Evolutionary conservation across 73 alveolate genomes (phyloP).

Genomic region (Paramecium tetraurelia): DNA sequence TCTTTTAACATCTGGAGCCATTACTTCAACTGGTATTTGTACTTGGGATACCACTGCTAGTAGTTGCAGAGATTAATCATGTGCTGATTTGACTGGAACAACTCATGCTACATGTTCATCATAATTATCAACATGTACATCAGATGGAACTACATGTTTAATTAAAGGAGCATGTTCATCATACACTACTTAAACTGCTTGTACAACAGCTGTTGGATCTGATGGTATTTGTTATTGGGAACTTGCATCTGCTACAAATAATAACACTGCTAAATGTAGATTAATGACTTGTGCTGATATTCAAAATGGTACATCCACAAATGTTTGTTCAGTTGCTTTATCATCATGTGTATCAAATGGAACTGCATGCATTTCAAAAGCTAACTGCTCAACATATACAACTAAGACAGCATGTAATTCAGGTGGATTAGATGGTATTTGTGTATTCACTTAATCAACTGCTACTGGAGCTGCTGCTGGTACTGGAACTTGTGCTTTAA

Average conservation of each 20-base stretch:
- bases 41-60: not conserved
- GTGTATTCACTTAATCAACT: not conserved
- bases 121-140: constrained; percentile 1
- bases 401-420: not conserved
- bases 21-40: not conserved
- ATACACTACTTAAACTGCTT: not conserved
- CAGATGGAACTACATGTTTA: constrained; percentile 11
- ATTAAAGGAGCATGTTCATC: not conserved
- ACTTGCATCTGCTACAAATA: not conserved
- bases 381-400: constrained; percentile 2
- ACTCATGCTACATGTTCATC: not conserved
- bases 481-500: not conserved
- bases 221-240: constrained; percentile 1
- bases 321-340: constrained; percentile 2
- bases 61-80: not conserved
- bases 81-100: not conserved
- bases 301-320: not conserved
- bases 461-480: constrained; percentile 27
- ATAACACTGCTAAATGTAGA: not conserved
- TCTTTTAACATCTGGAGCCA: not conserved
- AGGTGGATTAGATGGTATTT: constrained; percentile 25
- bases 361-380: not conserved
- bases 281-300: not conserved
- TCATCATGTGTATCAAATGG: constrained; percentile 37
- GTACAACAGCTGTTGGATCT: constrained; percentile 7